Base-by-base conservation (phyloP, 495 filamentous ascomycete genomes). In the Penicillium paradoxum region DNA sequence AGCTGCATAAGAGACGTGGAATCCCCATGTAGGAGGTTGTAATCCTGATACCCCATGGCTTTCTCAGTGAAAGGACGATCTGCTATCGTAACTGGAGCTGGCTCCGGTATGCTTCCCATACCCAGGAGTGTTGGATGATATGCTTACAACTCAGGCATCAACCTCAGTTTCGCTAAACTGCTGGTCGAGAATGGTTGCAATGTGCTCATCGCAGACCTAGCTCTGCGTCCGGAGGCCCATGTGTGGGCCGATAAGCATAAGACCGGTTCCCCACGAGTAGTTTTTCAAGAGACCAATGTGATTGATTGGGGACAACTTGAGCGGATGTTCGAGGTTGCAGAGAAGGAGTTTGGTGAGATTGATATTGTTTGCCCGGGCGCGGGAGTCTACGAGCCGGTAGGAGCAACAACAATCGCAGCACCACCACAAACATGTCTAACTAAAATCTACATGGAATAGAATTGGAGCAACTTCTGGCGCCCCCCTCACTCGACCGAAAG, bases 41-140 rank as follows among this genome's bases (percentile, higher is more conserved):
- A 29, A 13, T 5, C n/a, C 21, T 6, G 10, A 41, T 25, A 34
- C 14, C n/a, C 11, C n/a, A 73, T 73, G 69, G 63, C 74, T 13
- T 45, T 79, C 49, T 73, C 75, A 11, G 77, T 87, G 10, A 43
- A 51, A 45, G 83, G 82, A 41, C 83, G 82, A 68, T 76, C 76
- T 34, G 85, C 85, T n/a, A 82, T 89, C 49, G 70, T 88, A 18
- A 89, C 85, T 24, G 85, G 85, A 6, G 84, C 82, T 36, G 85
- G 85, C 49, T 88, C 84, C 47, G 85, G 85, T 84, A 71, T 48
- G 68, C 63, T 17, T 19, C 30, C 10, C 17, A 14, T 8, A 41
- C 10, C 14, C 22, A 40, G 24, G 21, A 53, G 8, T 25, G 36
- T 22, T 21, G 46, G 11, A 34, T 5, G 5, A 37, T 32, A 22